Conservation (phyloP, 352 stramenopile species). For the Phytophthora cryptogea region DNA sequence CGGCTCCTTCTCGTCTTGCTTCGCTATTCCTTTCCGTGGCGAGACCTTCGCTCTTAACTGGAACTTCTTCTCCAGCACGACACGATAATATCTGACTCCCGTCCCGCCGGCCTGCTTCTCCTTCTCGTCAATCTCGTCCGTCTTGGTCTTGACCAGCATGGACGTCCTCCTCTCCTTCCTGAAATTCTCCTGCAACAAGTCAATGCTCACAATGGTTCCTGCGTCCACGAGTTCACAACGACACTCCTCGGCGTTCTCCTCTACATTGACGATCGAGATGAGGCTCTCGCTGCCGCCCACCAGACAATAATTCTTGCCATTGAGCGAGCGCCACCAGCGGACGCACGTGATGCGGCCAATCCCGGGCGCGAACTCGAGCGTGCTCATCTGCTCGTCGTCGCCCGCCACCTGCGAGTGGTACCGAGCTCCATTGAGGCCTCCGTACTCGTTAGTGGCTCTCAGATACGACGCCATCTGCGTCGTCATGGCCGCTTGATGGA, state of each 20-base stretch:
- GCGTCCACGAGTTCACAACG: conserved; percentile 75
- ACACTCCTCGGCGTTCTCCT: conserved; percentile 85
- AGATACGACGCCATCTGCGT: conserved; percentile 87
- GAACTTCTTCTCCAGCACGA: conserved; percentile 84
- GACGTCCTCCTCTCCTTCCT: conserved; percentile 74
- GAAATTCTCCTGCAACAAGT: conserved; percentile 81
- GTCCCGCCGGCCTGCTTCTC: conserved; percentile 29
- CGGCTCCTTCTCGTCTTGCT: conserved; percentile 12
- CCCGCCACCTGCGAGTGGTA: conserved; percentile 85
- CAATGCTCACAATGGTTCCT: conserved; percentile 70
- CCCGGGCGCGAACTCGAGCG: conserved; percentile 74
- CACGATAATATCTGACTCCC: conserved; percentile 69
- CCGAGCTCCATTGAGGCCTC: conserved; percentile 76
- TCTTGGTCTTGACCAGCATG: conserved; percentile 80
- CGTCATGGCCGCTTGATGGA: conserved; percentile 73
- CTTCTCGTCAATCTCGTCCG: conserved; percentile 38
- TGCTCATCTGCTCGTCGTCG: conserved; percentile 86
- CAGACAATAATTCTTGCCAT: conserved; percentile 85
- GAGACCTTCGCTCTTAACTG: conserved; percentile 35
- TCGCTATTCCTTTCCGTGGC: conserved; percentile 20
- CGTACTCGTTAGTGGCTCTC: conserved; percentile 76
- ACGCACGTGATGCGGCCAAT: conserved; percentile 72
- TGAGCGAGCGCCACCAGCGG: conserved; percentile 83
- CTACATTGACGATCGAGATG: conserved; percentile 87
- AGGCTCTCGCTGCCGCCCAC: conserved; percentile 76